These are phyloP conservation scores for Solanum hybrid DNA, from an alignment of 305 asterid genomes.

Conservation along the genomic window DNA sequence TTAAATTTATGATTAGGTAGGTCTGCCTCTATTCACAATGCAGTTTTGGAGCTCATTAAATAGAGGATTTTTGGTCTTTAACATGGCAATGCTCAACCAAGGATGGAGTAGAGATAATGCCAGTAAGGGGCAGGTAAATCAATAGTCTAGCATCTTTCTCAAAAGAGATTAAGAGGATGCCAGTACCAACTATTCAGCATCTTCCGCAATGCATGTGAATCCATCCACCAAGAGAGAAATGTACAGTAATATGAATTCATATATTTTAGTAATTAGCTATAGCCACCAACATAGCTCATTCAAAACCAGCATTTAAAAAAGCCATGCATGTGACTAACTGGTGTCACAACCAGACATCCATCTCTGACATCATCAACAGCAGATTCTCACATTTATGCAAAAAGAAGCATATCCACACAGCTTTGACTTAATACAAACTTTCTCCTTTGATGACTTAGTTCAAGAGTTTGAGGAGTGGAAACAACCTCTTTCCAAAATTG, in stretches of 20 bases:
- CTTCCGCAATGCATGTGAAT: conserved; percentile 1
- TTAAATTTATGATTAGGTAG: neutral
- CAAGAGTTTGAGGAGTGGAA: neutral
- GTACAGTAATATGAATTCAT: neutral
- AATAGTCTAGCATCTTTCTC: neutral
- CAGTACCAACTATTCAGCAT: neutral
- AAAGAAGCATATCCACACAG: neutral
- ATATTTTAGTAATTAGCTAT: neutral
- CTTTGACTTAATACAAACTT: neutral
- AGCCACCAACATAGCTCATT: neutral
- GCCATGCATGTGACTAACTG: neutral
- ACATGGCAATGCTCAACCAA: neutral
- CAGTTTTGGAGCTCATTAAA: neutral
- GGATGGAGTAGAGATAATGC: neutral
- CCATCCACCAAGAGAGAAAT: neutral
- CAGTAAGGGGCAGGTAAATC: neutral
- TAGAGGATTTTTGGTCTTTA: neutral
- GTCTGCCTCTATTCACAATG: neutral
- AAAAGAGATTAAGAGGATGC: neutral
- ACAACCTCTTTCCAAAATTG: neutral
- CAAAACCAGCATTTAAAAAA: neutral
- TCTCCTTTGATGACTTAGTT: neutral
- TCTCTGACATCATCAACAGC: neutral
- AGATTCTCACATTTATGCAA: neutral
- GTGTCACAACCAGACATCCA: neutral